phyloP scores from a whole-genome alignment of 805 yeast species.

The Suhomyces tanzawaensis region DNA sequence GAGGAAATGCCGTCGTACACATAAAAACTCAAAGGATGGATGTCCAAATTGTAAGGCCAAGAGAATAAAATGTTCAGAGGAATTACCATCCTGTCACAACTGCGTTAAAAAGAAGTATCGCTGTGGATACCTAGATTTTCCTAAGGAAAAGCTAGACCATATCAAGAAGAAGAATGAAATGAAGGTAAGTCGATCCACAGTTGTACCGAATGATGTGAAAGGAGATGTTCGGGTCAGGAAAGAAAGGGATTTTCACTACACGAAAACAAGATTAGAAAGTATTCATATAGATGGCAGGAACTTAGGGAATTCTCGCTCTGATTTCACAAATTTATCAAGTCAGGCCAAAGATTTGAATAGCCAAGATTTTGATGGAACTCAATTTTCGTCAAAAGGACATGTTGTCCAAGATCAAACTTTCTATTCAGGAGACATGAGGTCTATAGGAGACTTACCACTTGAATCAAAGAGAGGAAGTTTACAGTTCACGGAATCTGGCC shows the following conservation, averaged over 20 bases:
- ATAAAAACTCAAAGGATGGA: conserved; percentile 29
- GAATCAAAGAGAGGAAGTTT: neutral
- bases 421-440: neutral
- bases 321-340: neutral
- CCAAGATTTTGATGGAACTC: neutral
- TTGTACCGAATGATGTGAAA: neutral
- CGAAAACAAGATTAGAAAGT: neutral
- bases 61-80: conserved; percentile 44
- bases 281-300: neutral
- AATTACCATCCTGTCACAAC: conserved; percentile 39
- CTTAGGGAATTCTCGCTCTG: too few relatives aligned
- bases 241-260: too few relatives aligned
- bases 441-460: too few relatives aligned
- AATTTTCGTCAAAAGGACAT: neutral
- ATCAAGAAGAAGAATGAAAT: conserved; percentile 34
- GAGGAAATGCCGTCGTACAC: conserved; percentile 24
- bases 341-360: neutral
- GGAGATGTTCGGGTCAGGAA: too few relatives aligned
- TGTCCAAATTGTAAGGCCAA: conserved; percentile 45
- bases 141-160: conserved; percentile 33
- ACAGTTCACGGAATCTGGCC: neutral
- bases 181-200: conserved; percentile 9
- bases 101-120: conserved; percentile 36
- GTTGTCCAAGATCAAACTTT: neutral
- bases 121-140: conserved; percentile 43